These are phyloP conservation scores for Auricularia sp. DNA, from an alignment of 768 basidiomycete genomes.

Conservation along the genomic window DNA sequence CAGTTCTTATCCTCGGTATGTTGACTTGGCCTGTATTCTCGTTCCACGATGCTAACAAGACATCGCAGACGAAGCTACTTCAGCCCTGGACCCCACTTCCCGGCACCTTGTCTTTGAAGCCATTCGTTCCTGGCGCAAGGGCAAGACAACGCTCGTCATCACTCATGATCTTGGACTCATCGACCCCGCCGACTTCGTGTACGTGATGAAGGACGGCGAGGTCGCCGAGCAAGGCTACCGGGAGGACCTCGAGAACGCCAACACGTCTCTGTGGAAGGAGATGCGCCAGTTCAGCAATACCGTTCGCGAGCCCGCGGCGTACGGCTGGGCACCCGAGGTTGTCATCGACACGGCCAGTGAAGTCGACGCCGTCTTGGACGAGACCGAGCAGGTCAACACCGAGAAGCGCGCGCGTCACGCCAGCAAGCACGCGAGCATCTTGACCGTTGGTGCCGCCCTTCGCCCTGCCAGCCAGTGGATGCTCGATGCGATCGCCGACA, in stretches of 20 bases:
- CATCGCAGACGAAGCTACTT: constrained; percentile 36
- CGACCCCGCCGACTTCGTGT: constrained; percentile 68
- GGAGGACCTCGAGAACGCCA: constrained; percentile 50
- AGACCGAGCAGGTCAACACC: constrained; percentile 31
- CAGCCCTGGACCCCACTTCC: constrained; percentile 70
- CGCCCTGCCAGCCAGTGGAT: constrained; percentile 74
- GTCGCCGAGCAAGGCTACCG: constrained; percentile 87
- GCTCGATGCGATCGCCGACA: constrained; percentile 66
- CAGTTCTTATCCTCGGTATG: constrained; percentile 83
- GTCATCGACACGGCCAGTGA: constrained; percentile 15
- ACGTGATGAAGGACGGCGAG: constrained; percentile 72
- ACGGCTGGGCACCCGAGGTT: constrained; percentile 28
- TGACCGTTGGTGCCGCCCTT: constrained; percentile 20
- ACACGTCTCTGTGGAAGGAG: neutral
- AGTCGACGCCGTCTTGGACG: constrained; percentile 40
- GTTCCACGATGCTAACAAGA: constrained; percentile 10
- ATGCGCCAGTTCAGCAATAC: neutral
- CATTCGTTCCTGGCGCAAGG: constrained; percentile 54
- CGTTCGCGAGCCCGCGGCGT: constrained; percentile 18
- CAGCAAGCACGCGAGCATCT: constrained; percentile 33
- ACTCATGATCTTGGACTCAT: constrained; percentile 93
- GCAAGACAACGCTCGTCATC: constrained; percentile 86
- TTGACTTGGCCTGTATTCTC: constrained; percentile 8
- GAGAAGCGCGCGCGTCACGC: constrained; percentile 15
- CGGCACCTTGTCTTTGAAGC: constrained; percentile 70